Base-by-base conservation (phyloP, 441 rosid genomes). In the Mallotus repandus region DNA sequence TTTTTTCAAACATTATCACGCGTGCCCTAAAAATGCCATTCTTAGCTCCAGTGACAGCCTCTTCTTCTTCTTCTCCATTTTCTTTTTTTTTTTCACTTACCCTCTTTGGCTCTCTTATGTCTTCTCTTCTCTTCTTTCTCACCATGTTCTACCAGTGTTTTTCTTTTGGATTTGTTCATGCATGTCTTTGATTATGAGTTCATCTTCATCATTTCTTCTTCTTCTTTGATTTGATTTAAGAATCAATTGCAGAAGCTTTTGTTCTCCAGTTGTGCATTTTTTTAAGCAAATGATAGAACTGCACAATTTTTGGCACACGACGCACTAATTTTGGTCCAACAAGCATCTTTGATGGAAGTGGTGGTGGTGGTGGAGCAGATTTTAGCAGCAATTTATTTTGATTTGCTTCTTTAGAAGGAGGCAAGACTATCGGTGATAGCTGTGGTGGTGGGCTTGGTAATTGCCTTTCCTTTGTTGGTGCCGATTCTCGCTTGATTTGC, bases 241-340 rank as follows among this genome's bases (percentile, higher is more conserved):
- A 25, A 25, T 25, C 29, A 25, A 25, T 25, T 25, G 29, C 1
- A 25, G 2, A 25, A 25, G 79, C 76, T 59, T 74, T 66, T 90
- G 76, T 81, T 87, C 52, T 81, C 90, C 65, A 78, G 69, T 56
- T 71, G 76, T 67, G 82, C 81, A 76, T 94, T 76, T 83, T 90
- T 80, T 74, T 90, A 55, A 96, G 86, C 63, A 83, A 77, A 72
- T 97, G 95, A 68, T 91, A 96, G 69, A 96, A 79, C 82, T 96
- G 95, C 48, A 83, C 84, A 48, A 96, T 87, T 83, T 93, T 90
- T 7, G 96, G 92, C 73, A 85, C 91, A 29, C 98, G 95, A 3
- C 87, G 83, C 68, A 93, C 85, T 41, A 91, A 72, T 78, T 83
- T 88, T 62, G 86, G 70, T 55, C 92, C 84, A 9, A 69, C 75